phyloP scores from a whole-genome alignment of 2,329 filamentous ascomycete genomes.

The Zymoseptoria brevis region DNA sequence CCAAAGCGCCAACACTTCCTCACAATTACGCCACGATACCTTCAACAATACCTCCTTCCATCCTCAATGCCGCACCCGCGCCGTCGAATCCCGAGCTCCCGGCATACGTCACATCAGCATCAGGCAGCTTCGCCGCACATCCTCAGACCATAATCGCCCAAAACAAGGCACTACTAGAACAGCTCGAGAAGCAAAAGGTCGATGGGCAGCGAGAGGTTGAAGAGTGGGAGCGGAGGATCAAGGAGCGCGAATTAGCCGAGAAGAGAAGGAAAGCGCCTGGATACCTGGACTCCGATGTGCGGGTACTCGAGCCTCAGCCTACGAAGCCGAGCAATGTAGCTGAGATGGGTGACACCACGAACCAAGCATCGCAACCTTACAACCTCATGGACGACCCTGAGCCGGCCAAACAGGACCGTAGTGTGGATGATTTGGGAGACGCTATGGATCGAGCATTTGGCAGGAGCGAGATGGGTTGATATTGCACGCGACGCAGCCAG shows the following conservation, averaged over 20 bases:
- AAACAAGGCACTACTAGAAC: constrained; percentile 67
- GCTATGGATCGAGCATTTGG: constrained; percentile 32
- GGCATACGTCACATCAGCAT: constrained; percentile 68
- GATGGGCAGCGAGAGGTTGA: constrained; percentile 61
- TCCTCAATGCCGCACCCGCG: constrained; percentile 43
- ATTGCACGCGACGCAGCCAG: not conserved
- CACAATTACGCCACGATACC: constrained; percentile 92
- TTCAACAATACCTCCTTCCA: constrained; percentile 71
- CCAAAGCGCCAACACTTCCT: constrained; percentile 80
- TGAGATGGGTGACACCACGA: constrained; percentile 10
- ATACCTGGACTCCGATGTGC: constrained; percentile 68
- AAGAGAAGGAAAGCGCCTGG: constrained; percentile 72
- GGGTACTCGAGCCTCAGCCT: constrained; percentile 58
- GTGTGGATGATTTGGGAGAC: constrained; percentile 27
- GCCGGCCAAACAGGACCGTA: constrained; percentile 13
- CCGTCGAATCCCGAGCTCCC: constrained; percentile 36
- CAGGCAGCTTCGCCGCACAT: constrained; percentile 69
- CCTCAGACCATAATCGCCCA: constrained; percentile 78
- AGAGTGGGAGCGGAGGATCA: constrained; percentile 61
- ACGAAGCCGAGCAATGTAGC: constrained; percentile 28
- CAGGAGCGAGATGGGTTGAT: constrained; percentile 25
- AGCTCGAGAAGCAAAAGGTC: constrained; percentile 61
- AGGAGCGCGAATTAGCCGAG: constrained; percentile 63
- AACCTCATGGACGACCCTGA: constrained; percentile 23
- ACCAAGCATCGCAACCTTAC: not conserved